phyloP scores from a whole-genome alignment of 495 filamentous ascomycete genomes.

The Xylaria palmicola region DNA sequence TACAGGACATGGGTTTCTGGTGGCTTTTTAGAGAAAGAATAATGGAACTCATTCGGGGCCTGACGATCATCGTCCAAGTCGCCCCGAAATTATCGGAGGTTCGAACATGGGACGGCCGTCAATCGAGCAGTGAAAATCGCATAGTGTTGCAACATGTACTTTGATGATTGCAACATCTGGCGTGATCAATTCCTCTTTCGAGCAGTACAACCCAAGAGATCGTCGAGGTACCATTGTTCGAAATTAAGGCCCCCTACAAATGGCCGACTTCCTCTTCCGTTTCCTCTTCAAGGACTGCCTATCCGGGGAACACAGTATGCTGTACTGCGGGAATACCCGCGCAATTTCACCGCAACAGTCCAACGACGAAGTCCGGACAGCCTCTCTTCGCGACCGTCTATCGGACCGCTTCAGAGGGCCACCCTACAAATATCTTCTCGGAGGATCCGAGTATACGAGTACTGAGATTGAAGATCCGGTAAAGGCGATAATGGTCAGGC shows the following conservation, averaged over 20 bases:
- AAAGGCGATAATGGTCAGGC: background rate
- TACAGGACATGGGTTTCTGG: background rate
- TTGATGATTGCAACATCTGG: conserved; percentile 12
- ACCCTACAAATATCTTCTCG: background rate
- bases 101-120: background rate
- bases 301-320: background rate
- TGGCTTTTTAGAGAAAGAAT: background rate
- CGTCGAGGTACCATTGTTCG: background rate
- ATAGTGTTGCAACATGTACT: conserved; percentile 1
- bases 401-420: background rate
- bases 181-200: conserved; percentile 3
- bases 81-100: background rate
- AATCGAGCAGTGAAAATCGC: background rate
- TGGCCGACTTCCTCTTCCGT: background rate
- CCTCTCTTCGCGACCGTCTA: background rate
- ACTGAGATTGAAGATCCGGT: background rate
- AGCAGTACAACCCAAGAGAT: background rate
- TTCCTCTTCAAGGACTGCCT: background rate
- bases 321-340: background rate
- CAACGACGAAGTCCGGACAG: background rate
- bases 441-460: background rate
- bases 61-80: background rate
- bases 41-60: background rate
- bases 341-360: background rate
- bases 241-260: background rate